These are phyloP conservation scores for Lactarius indigo DNA, from an alignment of 768 basidiomycete genomes.

Conservation along the genomic window DNA sequence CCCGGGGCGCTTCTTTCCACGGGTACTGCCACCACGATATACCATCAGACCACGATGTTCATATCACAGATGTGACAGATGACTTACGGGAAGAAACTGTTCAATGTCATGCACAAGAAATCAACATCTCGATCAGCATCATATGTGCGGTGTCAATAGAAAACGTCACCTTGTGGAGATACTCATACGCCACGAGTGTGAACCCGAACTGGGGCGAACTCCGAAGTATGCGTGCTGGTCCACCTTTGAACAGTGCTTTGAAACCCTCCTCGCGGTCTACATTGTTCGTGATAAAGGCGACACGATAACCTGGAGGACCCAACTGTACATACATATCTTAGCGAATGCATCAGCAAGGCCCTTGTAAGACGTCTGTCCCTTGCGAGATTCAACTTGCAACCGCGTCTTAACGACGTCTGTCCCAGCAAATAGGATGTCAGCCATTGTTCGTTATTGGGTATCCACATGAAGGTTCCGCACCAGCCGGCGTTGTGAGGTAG, in stretches of 20 bases:
- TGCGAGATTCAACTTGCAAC: conserved; percentile 87
- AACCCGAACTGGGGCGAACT: conserved; percentile 95
- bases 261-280: conserved; percentile 87
- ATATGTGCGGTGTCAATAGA: background rate
- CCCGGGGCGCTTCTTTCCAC: conserved; percentile 63
- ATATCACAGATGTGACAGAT: conserved; percentile 1
- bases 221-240: conserved; percentile 80
- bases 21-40: conserved; percentile 59
- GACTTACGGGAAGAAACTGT: conserved; percentile 25
- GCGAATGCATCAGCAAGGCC: conserved; percentile 85
- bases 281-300: background rate
- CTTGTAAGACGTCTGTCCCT: conserved; percentile 89
- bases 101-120: background rate
- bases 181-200: conserved; percentile 78
- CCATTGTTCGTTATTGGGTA: conserved; percentile 5
- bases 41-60: conserved; percentile 14
- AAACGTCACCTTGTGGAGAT: conserved; percentile 54
- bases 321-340: conserved; percentile 74
- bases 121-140: background rate
- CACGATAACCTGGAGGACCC: background rate
- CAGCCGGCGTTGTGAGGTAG: conserved; percentile 88
- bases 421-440: conserved; percentile 20
- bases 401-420: conserved; percentile 97
- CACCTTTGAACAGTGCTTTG: conserved; percentile 87
- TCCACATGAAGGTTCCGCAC: conserved; percentile 38